Evolutionary conservation across 176 grass and related monocot species (phyloP), one percentile per base, ranked within the genome.

Genomic region (Carex littledalei): DNA sequence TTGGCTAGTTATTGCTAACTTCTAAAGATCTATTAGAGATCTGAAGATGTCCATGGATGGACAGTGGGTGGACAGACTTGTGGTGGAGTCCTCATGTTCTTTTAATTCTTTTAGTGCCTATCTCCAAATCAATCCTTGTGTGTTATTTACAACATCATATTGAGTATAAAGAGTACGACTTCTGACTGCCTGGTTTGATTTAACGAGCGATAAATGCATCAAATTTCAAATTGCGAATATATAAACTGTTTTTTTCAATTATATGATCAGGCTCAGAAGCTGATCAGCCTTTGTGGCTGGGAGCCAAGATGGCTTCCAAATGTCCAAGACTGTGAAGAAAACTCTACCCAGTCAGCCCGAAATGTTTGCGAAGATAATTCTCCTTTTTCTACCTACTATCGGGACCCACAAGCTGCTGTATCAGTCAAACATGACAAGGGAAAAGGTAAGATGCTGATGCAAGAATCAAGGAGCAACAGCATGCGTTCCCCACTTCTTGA

Each of bases 271-370:
- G 91, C 90, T 13, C 91, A 94, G 84, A 99, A 94, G 87, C 89
- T 99, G 87, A 99, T 99, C 85, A 94, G 96, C 78, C 85, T 99
- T 37, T 99, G 96, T 91, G 96, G 96, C 80, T 99, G 96, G 96
- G 96, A 99, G 81, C 93, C 93, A 77, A 93, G 96, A 88, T 99
- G 96, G 93, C 93, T 95, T 86, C 91, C 96, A 89, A 95, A 94
- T 86, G 67, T 98, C 80, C 96, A 98, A 86, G 96, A 98, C 81
- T 98, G 90, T 63, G 96, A 98, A 90, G 96, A 98, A 85, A 95
- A 98, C 60, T 98, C 96, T 85, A 89, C 87, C 31, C 91, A 86
- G 79, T 93, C 95, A 22, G 91, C 93, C 84, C 94, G 85, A 89
- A 85, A 97, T 87, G 90, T 73, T 63, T 73, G 67, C 7, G 89